Evolutionary conservation across 768 basidiomycete species (phyloP), one percentile per base, ranked within the genome.

Genomic region (Candolleomyces eurysporus): DNA sequence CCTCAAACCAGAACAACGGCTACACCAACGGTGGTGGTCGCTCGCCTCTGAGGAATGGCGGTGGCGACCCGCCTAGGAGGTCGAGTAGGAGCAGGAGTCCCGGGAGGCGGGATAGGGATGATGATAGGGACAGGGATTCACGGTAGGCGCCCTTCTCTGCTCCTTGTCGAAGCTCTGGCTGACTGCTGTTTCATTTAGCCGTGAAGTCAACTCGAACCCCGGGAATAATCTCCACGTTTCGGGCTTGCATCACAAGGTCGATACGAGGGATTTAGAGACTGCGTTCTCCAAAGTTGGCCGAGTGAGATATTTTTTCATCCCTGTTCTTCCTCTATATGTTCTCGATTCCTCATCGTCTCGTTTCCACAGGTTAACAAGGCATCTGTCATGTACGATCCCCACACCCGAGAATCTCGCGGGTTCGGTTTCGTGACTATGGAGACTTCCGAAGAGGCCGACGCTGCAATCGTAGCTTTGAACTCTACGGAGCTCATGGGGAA

Each of bases 401-500:
- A 88, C 69, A 86, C 85, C 42, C 84, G 85, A 52, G 87, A 88
- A 64, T 86, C 81, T 54, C 82, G 84, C 56, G 82, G 82, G 10
- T 83, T 93, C 67, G 96, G 94, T 16, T 98, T 98, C 74, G 95
- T 97, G 73, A 82, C 78, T 42, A 82, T 79, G 81, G 82, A 79
- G 72, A 83, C 84, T 26, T 71, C 65, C 8, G 96, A 96, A 68
- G 96, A 97, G 68, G 97, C 96, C 5, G 92, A 96, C 48, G 93
- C 94, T 48, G 93, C 91, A 59, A 87, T 98, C 63, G 86, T 91
- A 40, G 89, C 88, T 5, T 78, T 98, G 58, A 91, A 94, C 71
- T 83, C 83, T 22, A 89, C 91, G 51, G 93, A 94, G 45, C 73
- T 98, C 48, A 87, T 90, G 81, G 97, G 96, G 58, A 96, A 94